Evolutionary conservation across 2,329 filamentous ascomycete species (phyloP), one percentile per base, ranked within the genome.

Genomic region (Botryotinia calthae): DNA sequence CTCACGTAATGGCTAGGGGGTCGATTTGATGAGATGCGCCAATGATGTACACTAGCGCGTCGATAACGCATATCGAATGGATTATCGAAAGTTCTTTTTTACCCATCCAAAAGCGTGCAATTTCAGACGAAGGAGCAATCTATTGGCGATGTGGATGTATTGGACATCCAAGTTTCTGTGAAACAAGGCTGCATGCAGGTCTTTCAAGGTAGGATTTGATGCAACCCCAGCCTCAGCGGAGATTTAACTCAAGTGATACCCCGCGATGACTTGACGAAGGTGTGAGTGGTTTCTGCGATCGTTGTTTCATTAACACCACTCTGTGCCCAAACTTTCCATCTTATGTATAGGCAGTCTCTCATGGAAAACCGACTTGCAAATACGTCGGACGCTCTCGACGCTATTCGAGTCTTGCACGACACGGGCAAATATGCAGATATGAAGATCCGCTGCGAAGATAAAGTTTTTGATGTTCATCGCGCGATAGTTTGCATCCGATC

Each of bases 401-500:
- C 59, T 16, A 48, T 70, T 72, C 14, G 25, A 70, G 8, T 40
- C 59, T 18, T 76, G 73, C 42, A 70, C 25, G 25, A 48, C 18
- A 63, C 68, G 12, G 68, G 68, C 1, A 74, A 73, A 59, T 77
- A 75, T 64, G 74, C 77, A 20, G 77, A 78, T 66, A 71, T 78
- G 16, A 70, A 63, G 34, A 75, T 78, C 37, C 74, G 72, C 31
- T 77, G 75, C 44, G 40, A 72, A 44, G 72, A 65, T 18, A 62
- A 48, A 37, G 61, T 46, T 18, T 77, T 75, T 58, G 70, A 74
- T 42, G 73, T 74, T 40, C 76, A 79, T 72, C 72, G 74, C 25
- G 65, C 71, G 40, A 56, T 77, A 22, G 71, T 78, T 3, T 77
- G 74, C 51, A 66, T 73, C 18, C 74, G 76, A 65, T 78, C 77